Base-by-base conservation (phyloP, 2,329 filamentous ascomycete genomes). In the Colletotrichum lini region DNA sequence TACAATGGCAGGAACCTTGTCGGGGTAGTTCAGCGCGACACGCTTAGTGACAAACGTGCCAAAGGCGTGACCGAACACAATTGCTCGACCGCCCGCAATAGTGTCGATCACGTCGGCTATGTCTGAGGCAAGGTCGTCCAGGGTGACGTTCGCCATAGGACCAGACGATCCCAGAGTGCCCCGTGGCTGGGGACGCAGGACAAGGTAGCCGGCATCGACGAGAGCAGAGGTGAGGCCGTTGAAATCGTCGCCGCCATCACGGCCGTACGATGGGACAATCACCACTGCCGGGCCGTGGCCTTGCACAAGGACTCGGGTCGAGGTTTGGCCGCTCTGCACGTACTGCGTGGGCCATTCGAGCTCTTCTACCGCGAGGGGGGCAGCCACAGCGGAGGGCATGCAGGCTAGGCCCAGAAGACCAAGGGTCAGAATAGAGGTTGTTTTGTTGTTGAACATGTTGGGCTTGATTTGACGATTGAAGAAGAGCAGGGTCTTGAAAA, bases 101-200 rank as follows among this genome's bases (percentile, higher is more conserved):
- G 54, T 58, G 6, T 58, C 54, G 38, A 58, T 58, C 16, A 58
- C 54, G 9, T 30, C 30, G 38, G 35, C 38, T 5, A 58, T 18
- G 54, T 58, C 38, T 0, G 38, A 30, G 54, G 26, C 52, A 6
- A 56, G 26, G 16, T 56, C 52, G 30, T 30, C 52, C 30, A 30
- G 21, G 15, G 38, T 58, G n/a, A 35, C 38, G n/a, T 44, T 35
- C 12, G 23, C n/a, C 44, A 45, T 45, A n/a, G 38, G 54, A n/a
- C 54, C 54, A 30, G 30, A 21, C 15, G 38, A 58, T 44, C 35
- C 54, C 16, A 30, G 26, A 30, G 35, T 58, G 54, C 54, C 54
- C 21, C 54, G 54, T 18, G 54, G 54, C 35, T 58, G 38, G 21
- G 54, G 54, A 44, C 54, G 54, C 54, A 58, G 21, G 12, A 58